These are phyloP conservation scores for Coemansia sp. DNA, from an alignment of 192 early-diverging fungal genomes.

Conservation along the genomic window DNA sequence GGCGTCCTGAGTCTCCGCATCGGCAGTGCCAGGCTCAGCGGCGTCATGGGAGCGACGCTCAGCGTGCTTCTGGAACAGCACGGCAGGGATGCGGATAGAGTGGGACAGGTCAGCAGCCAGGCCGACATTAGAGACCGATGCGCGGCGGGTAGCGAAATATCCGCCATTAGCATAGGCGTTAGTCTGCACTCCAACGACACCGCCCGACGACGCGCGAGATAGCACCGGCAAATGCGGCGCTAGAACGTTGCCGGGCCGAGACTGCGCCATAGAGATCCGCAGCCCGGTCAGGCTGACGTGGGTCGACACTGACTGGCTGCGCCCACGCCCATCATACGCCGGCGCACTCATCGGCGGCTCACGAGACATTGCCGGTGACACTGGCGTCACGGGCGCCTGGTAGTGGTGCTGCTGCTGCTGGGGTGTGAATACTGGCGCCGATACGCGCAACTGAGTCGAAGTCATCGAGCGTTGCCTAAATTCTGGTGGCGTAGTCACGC, in stretches of 20 bases:
- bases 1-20: not conserved
- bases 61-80: constrained; percentile 44
- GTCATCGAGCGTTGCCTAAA: constrained; percentile 35
- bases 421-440: constrained; percentile 12
- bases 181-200: constrained; percentile 1
- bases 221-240: constrained; percentile 27
- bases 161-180: constrained; percentile 32
- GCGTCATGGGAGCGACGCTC: not conserved
- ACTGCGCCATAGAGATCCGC: constrained; percentile 36
- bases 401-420: constrained; percentile 16
- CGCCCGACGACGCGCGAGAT: constrained; percentile 6
- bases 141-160: constrained; percentile 50
- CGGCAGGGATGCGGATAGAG: constrained; percentile 47
- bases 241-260: constrained; percentile 37
- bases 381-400: constrained; percentile 1
- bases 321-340: constrained; percentile 15
- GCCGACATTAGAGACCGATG: constrained; percentile 39
- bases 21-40: not conserved
- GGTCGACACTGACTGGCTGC: constrained; percentile 34
- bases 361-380: not conserved
- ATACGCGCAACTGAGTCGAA: constrained; percentile 24
- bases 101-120: constrained; percentile 47
- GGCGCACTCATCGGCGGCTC: constrained; percentile 14
- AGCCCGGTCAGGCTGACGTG: constrained; percentile 30
- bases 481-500: constrained; percentile 7